Evolutionary conservation across 2,329 filamentous ascomycete genomes (phyloP).

Genomic region (Epichloe brachyelytri): DNA sequence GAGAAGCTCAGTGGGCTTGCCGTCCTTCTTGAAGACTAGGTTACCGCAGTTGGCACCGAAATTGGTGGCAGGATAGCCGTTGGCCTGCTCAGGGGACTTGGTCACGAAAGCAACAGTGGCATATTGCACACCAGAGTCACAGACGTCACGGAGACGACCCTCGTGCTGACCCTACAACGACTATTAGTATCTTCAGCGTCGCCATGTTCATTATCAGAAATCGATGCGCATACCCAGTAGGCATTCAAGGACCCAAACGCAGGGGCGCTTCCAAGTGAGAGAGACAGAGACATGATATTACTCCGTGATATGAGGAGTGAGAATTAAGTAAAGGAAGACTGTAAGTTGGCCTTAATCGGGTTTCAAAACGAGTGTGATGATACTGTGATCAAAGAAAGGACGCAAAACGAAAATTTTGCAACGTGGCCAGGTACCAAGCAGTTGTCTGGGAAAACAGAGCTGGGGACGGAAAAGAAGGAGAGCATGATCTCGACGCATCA

Average conservation of each 20-base stretch:
- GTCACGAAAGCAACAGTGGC: conserved; percentile 27
- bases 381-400: conserved; percentile 25
- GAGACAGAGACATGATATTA: conserved; percentile 13
- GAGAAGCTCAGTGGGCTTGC: conserved; percentile 18
- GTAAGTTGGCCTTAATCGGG: conserved; percentile 21
- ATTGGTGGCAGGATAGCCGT: conserved; percentile 25
- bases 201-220: background rate
- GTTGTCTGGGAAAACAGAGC: conserved; percentile 11
- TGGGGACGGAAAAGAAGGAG: background rate
- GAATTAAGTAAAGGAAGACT: conserved; percentile 7
- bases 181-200: conserved; percentile 1
- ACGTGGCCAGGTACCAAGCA: conserved; percentile 17
- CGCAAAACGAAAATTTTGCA: conserved; percentile 25
- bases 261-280: background rate
- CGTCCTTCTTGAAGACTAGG: conserved; percentile 11
- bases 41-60: conserved; percentile 26
- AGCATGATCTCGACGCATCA: conserved; percentile 4
- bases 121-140: conserved; percentile 24
- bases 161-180: conserved; percentile 22
- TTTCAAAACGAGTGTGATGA: conserved; percentile 17
- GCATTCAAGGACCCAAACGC: conserved; percentile 4
- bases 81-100: conserved; percentile 22
- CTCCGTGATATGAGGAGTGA: background rate
- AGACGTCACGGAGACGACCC: conserved; percentile 19
- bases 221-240: background rate